Base-by-base conservation (phyloP, 805 yeast genomes). In the Starmerella kuoi region DNA sequence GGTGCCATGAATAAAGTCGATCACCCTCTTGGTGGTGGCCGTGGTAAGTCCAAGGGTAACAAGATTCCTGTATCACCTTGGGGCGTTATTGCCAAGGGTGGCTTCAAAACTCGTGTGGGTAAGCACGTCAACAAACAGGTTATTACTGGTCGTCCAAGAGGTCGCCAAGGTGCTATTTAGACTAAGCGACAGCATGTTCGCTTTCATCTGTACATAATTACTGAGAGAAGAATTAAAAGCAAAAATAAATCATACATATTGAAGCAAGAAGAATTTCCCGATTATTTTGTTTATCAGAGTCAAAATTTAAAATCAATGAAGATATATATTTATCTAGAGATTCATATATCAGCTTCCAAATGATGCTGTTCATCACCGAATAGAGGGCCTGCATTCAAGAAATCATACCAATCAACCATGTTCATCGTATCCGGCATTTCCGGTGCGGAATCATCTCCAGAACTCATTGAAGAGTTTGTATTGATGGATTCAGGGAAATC, bases 1-100 rank as follows among this genome's bases (percentile, higher is more conserved):
- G 83, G 85, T 55, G 97, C 98, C 38, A 85, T 84, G 95, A 91
- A 91, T 66, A 91, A 91, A 50, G 76, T 78, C 60, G 96, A 91
- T 64, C 98, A 91, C 69, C 98, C 98, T 51, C 87, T 85, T 58
- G 98, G 98, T 71, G 98, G 98, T 79, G 98, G 98, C 67, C 79
- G 98, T 73, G 98, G 98, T 75, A 91, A 91, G 65, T 82, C 94
- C 47, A 91, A 91, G 77, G 84, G 95, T 50, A 87, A 88, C 66
- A 88, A 85, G 68, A 72, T 81, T 46, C 83, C 97, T 17, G 84
- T 81, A 69, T 82, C 95, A 42, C 93, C 93, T 61, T 88, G 97
- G 95, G 98, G 98, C 57, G 79, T 78, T 47, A 64, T 81, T 57
- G 79, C 88, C 32, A 88, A 88, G 72, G 93, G 91, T 62, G 80